phyloP scores from a whole-genome alignment of 805 yeast species.

The Barnettozyma sp. region DNA sequence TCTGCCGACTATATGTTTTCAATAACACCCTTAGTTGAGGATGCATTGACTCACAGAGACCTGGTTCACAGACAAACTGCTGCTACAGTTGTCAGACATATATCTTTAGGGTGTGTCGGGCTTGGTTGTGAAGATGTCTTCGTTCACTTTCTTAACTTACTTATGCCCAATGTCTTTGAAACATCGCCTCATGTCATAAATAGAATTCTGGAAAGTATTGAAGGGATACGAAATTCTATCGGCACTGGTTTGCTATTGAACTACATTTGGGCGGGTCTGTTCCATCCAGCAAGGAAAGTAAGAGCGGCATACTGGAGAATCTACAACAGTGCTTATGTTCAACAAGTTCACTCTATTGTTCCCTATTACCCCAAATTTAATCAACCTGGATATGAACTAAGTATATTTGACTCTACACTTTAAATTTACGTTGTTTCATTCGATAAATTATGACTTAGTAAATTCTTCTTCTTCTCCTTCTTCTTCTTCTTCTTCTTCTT shows the following conservation, averaged over 20 bases:
- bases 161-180: constrained; percentile 87
- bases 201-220: constrained; percentile 75
- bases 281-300: constrained; percentile 89
- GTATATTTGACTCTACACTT: constrained; percentile 20
- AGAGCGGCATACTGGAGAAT: constrained; percentile 80
- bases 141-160: constrained; percentile 69
- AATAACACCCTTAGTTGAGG: constrained; percentile 71
- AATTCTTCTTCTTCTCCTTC: constrained; percentile 3
- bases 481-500: constrained; percentile 3
- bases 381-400: constrained; percentile 16
- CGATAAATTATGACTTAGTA: neutral
- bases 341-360: constrained; percentile 65
- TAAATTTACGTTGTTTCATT: constrained; percentile 4
- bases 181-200: constrained; percentile 92
- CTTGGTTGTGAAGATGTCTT: constrained; percentile 74
- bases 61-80: constrained; percentile 95
- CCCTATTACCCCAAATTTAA: constrained; percentile 73
- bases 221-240: constrained; percentile 58
- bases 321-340: constrained; percentile 71
- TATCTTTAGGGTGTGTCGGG: constrained; percentile 76
- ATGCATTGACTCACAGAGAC: constrained; percentile 86
- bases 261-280: constrained; percentile 81
- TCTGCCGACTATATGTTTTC: constrained; percentile 79
- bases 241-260: constrained; percentile 73
- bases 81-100: constrained; percentile 74